Evolutionary conservation across 345 rosid genomes (phyloP).

Genomic region (Sonneratia caseolaris): DNA sequence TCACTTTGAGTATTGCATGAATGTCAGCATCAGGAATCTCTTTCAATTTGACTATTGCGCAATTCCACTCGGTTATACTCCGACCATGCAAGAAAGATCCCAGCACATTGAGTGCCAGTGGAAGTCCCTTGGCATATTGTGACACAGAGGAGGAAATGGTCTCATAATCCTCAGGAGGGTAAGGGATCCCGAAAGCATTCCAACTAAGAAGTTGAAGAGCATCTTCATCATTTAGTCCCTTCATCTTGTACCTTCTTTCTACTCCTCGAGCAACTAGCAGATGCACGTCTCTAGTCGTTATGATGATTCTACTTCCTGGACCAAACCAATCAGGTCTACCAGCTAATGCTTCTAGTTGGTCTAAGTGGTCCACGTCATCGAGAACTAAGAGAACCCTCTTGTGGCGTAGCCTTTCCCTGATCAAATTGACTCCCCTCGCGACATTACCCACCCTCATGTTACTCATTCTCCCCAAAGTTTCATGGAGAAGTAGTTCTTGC

Average conservation of each 20-base stretch:
- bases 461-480: neutral
- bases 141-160: neutral
- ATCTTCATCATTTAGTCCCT: constrained; percentile 4
- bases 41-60: neutral
- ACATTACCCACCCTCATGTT: neutral
- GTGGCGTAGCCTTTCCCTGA: constrained; percentile 6
- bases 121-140: constrained; percentile 13
- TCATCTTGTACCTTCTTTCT: neutral
- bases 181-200: constrained; percentile 7
- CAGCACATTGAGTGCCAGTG: constrained; percentile 7
- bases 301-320: constrained; percentile 14
- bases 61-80: constrained; percentile 5
- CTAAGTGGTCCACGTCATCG: constrained; percentile 15
- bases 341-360: constrained; percentile 3
- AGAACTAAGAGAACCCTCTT: constrained; percentile 10
- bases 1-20: constrained; percentile 2
- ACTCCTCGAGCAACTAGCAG: neutral
- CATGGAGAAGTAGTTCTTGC: constrained; percentile 12
- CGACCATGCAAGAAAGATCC: constrained; percentile 12
- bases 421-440: neutral
- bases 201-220: constrained; percentile 12
- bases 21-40: neutral
- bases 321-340: constrained; percentile 15
- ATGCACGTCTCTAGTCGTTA: constrained; percentile 13
- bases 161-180: neutral